phyloP scores from a whole-genome alignment of 805 yeast genomes.

The Kuraishia borneana region DNA sequence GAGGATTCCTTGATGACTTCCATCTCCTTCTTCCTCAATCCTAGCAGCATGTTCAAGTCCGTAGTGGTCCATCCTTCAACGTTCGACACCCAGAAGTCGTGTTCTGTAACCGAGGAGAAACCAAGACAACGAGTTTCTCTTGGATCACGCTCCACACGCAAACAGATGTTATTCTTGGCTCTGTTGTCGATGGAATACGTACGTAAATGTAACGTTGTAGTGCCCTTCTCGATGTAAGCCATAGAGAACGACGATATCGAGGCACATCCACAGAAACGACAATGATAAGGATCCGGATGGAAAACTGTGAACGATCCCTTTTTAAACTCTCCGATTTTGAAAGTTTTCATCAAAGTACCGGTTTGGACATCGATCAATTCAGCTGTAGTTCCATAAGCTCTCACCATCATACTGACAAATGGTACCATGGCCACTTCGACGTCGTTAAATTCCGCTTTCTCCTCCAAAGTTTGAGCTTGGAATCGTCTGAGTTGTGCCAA shows the following conservation, averaged over 20 bases:
- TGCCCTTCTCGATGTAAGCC: constrained; percentile 53
- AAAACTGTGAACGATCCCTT: constrained; percentile 53
- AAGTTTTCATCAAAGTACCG: constrained; percentile 54
- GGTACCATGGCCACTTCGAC: constrained; percentile 42
- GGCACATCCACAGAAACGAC: constrained; percentile 86
- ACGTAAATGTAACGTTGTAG: constrained; percentile 53
- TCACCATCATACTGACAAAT: constrained; percentile 64
- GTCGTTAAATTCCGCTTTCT: constrained; percentile 4
- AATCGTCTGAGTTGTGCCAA: constrained; percentile 5
- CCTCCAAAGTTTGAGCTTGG: constrained; percentile 1
- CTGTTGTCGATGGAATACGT: constrained; percentile 62
- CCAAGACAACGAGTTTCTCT: constrained; percentile 87
- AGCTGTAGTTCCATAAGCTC: constrained; percentile 44
- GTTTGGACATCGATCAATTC: constrained; percentile 71
- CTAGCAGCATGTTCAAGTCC: constrained; percentile 68
- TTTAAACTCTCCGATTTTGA: constrained; percentile 52
- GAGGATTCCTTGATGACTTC: constrained; percentile 6
- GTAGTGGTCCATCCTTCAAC: constrained; percentile 76
- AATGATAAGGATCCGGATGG: constrained; percentile 80
- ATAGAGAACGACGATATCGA: constrained; percentile 64
- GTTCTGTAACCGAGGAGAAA: constrained; percentile 63
- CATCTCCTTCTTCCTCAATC: constrained; percentile 37
- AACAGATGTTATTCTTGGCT: constrained; percentile 71
- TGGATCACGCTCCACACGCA: constrained; percentile 87
- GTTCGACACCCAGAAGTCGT: constrained; percentile 50